Percentiles rank a stretch among this genome's conserved stretches.
Evolutionary conservation across 306 rosid species (phyloP).

Genomic region (Psophocarpus tetragonolobus): DNA sequence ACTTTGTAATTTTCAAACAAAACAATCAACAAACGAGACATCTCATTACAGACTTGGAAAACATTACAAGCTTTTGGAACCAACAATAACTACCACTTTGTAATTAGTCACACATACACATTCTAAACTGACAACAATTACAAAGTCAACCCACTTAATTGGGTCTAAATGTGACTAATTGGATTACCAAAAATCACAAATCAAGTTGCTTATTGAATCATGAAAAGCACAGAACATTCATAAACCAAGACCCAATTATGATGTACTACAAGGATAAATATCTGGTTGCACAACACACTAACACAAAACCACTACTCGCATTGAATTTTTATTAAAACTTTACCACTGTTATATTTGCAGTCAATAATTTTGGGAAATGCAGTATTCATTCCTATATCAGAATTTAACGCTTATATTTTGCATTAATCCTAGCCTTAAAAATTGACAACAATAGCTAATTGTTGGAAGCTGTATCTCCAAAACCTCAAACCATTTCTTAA

Average conservation of each 20-base stretch:
- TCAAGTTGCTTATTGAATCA: background rate
- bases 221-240: background rate
- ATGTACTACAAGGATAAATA: background rate
- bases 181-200: background rate
- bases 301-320: background rate
- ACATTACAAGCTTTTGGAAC: background rate
- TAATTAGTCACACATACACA: background rate
- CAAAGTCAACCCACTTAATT: background rate
- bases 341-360: background rate
- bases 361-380: background rate
- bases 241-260: background rate
- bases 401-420: background rate
- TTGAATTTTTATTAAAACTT: background rate
- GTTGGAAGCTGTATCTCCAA: background rate
- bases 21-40: background rate
- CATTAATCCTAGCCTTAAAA: background rate
- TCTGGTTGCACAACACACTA: background rate
- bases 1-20: background rate
- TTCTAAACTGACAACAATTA: background rate
- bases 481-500: background rate
- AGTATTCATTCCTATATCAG: background rate
- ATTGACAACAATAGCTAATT: background rate
- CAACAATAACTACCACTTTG: background rate
- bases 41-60: background rate
- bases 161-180: background rate